Base-by-base conservation (phyloP, 2,329 filamentous ascomycete species). In the Colletotrichum tamarilloi region DNA sequence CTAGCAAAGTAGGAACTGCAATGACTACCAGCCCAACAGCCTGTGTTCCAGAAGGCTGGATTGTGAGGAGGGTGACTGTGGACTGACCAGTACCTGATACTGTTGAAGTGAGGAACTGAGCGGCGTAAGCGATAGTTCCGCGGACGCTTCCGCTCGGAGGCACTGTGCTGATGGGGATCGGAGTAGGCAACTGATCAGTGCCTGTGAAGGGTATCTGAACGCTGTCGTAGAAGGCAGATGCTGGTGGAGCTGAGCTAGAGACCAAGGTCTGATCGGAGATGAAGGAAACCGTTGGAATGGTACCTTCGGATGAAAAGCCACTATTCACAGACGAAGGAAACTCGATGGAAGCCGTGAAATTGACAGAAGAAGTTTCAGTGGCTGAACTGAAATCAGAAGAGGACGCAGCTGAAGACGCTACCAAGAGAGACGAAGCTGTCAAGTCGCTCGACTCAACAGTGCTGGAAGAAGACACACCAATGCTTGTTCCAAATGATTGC, bases 31-130 rank as follows among this genome's bases (percentile, higher is more conserved):
- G 3, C 19, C 62, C 62, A 30, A 52, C n/a, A 16, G 74, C 66
- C 3, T 9, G 49, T 4, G 75, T 65, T 3, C 65, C 67, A 16
- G 49, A 55, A 12, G 67, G 67, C 2, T 35, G 46, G 11, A 69
- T 53, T 1, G 59, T 69, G 2, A 59, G 32, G 5, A 69, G 26
- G 26, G 67, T 42, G 4, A 46, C 67, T 5, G 53, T 52, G 0
- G 59, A 19, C 16, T 57, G 32, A 7, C 14, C 60, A 3, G 38
- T 28, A 4, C 19, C 59, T 3, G 42, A 49, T n/a, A 69, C 28
- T 8, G 67, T 64, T 16, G 52, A 64, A 1, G 59, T 69, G 22
- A 57, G 49, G 14, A 57, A 69, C 2, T 24, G 52, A 4, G 67
- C 67, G 5, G 60, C 52, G 24, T 55, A 64, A 19, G 63, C 8